Evolutionary conservation across 202 grass and related monocot genomes (phyloP).

Genomic region (Saccharum hybrid): DNA sequence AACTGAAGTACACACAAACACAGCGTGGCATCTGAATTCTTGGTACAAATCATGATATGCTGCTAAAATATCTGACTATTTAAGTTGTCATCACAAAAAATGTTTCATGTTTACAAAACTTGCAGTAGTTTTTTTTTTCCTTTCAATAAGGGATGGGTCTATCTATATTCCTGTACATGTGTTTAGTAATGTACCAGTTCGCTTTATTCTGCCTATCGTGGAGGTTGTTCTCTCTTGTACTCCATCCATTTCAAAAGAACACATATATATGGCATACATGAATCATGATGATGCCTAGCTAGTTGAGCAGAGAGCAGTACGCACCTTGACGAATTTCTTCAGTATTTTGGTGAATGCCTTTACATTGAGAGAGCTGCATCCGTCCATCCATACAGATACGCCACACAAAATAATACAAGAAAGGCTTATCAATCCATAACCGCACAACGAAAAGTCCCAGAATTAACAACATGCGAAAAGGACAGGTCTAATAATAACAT

Average conservation of each 20-base stretch:
- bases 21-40: not conserved
- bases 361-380: constrained; percentile 81
- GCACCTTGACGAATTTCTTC: constrained; percentile 97
- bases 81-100: not conserved
- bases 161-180: not conserved
- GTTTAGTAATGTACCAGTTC: not conserved
- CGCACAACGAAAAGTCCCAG: constrained; percentile 11
- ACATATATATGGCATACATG: not conserved
- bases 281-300: not conserved
- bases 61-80: not conserved
- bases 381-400: constrained; percentile 45
- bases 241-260: constrained; percentile 40
- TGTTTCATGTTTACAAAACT: not conserved
- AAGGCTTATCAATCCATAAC: not conserved
- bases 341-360: constrained; percentile 91
- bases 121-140: not conserved
- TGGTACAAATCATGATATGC: not conserved
- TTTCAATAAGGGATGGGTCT: not conserved
- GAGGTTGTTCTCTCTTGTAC: not conserved
- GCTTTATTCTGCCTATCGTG: constrained; percentile 11
- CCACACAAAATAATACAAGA: not conserved
- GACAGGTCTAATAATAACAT: not conserved
- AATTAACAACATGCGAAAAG: not conserved
- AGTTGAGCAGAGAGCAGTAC: not conserved
- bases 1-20: not conserved